Conservation (phyloP, 192 early-diverging fungal species). For the Umbelopsis vinacea region DNA sequence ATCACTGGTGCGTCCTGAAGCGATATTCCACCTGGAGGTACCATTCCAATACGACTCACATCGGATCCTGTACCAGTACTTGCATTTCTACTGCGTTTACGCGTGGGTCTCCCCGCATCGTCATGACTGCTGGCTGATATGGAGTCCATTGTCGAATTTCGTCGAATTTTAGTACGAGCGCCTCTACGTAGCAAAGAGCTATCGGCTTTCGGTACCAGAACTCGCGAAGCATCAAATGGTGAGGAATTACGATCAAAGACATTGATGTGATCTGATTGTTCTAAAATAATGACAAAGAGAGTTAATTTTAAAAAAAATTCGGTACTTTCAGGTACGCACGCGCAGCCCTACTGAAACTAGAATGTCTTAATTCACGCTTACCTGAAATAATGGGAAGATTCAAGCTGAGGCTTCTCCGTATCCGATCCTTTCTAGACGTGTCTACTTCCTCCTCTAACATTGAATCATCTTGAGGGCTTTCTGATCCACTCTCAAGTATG, state of each 20-base stretch:
- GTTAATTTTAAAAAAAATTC: too few species aligned
- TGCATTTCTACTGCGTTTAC: not conserved
- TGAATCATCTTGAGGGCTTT: not conserved
- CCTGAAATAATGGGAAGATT: constrained; percentile 14
- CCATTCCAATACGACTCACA: constrained; percentile 7
- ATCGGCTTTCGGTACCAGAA: constrained; percentile 46
- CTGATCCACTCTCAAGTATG: not conserved
- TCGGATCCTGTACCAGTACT: not conserved
- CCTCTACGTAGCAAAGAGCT: constrained; percentile 47
- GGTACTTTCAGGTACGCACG: too few species aligned
- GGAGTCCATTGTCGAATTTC: constrained; percentile 46
- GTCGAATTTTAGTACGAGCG: constrained; percentile 56
- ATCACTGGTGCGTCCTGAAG: constrained; percentile 23
- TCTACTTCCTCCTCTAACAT: not conserved
- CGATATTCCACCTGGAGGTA: constrained; percentile 19
- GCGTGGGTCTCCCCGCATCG: not conserved
- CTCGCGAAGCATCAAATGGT: constrained; percentile 40
- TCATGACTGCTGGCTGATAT: not conserved
- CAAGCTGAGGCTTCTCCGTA: constrained; percentile 13
- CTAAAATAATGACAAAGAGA: not conserved
- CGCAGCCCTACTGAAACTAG: not conserved
- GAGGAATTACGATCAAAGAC: constrained; percentile 51
- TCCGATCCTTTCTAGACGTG: not conserved
- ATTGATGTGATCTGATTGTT: constrained; percentile 26
- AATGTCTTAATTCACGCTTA: not conserved